Percentiles rank a stretch among this genome's conserved stretches.
These are phyloP conservation scores for Sugiyamaella castrensis DNA, from an alignment of 1,139 yeast genomes.

Conservation along the genomic window DNA sequence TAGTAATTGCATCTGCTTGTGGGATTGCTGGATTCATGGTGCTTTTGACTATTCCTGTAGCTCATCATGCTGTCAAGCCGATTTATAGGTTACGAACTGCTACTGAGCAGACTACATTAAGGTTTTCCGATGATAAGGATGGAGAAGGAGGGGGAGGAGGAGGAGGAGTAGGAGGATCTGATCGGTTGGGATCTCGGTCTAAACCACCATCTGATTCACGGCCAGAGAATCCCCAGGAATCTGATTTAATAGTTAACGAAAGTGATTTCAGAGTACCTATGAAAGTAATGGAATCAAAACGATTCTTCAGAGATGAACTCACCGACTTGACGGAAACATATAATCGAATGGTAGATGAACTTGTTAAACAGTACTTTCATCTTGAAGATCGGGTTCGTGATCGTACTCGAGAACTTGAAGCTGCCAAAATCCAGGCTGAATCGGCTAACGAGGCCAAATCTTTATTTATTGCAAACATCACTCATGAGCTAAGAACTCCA, in stretches of 20 bases:
- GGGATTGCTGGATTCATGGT: conserved; percentile 78
- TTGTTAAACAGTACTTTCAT: conserved; percentile 77
- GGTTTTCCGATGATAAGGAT: conserved; percentile 21
- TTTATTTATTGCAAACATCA: conserved; percentile 90
- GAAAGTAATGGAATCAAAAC: conserved; percentile 53
- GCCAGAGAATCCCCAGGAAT: neutral
- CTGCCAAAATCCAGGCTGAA: conserved; percentile 86
- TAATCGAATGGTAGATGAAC: conserved; percentile 85
- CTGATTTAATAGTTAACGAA: neutral
- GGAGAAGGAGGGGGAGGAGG: neutral
- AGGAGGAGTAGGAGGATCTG: neutral
- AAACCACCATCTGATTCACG: neutral
- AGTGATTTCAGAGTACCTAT: conserved; percentile 33
- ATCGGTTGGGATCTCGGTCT: too few relatives aligned
- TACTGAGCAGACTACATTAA: conserved; percentile 56
- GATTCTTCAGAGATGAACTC: conserved; percentile 76
- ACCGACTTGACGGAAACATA: conserved; percentile 86
- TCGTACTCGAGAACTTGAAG: conserved; percentile 84
- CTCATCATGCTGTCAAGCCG: conserved; percentile 83
- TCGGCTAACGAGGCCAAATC: conserved; percentile 94
- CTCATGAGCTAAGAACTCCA: conserved; percentile 94
- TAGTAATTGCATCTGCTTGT: conserved; percentile 73
- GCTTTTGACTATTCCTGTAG: conserved; percentile 71
- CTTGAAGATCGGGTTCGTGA: conserved; percentile 86
- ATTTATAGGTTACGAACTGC: conserved; percentile 78